Evolutionary conservation across 345 rosid species (phyloP), one percentile per base, ranked within the genome.

Genomic region (Barbarea vulgaris): DNA sequence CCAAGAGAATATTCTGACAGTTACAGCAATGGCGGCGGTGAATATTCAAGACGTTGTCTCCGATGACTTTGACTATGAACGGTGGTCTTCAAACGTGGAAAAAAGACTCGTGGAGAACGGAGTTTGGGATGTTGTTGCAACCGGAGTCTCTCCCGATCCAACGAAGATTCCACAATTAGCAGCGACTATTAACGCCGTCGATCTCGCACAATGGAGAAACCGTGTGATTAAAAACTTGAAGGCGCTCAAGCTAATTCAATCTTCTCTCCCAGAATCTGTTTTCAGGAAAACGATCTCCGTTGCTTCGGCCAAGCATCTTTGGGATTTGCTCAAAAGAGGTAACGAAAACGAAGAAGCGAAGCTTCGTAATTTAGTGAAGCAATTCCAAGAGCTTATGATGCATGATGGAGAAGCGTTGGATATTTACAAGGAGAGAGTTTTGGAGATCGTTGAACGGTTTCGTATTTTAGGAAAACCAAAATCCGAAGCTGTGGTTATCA

Each of bases 181-280:
- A 4, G 65, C 57, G 15, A 74, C 70, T 3, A 44, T 44, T 0
- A 28, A 13, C 2, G 37, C 6, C 70, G 19, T 1, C 5, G 64
- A 64, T 13, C 77, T 73, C 1, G 70, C 63, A 0, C 70, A 31
- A 6, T 73, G 70, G 77, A 73, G 77, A 12, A 41, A 53, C 2
- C 65, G 24, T 24, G 56, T 6, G 25, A 54, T 54, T 0, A 64
- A 64, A 64, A 47, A 54, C 47, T 9, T 30, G 6, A 54, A 54
- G 51, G 77, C 71, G 47, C 71, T 73, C 7, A 64, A 55, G 47
- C 64, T 54, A 21, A n/a, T 73, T n/a, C 71, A 64, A 12, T 42
- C 64, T 4, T 64, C 70, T 64, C 70, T 73, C 37, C 4, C 77
- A 3, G 65, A 33, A 10, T 65, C 77, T 3, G 47, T 42, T 31